These are phyloP conservation scores for Datura wrightii DNA, from an alignment of 257 asterid genomes.

Conservation along the genomic window DNA sequence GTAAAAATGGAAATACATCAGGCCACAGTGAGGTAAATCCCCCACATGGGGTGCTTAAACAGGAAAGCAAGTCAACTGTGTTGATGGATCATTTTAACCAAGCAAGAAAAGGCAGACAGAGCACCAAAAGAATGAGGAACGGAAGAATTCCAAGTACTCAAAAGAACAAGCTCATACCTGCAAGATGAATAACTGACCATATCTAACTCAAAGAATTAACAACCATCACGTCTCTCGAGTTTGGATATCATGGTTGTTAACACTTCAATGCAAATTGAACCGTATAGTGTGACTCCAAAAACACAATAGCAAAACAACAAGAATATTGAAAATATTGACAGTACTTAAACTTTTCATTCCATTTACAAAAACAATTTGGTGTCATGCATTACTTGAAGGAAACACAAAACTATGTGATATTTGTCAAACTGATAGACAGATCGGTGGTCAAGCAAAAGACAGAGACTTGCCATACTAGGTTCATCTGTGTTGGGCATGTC, in stretches of 20 bases:
- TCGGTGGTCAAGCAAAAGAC: conserved; percentile 8
- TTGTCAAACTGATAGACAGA: conserved; percentile 5
- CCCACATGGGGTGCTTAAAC: background rate
- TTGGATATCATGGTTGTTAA: background rate
- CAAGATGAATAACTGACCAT: background rate
- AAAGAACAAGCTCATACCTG: background rate
- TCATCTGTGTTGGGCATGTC: conserved; percentile 42
- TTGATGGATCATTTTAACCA: conserved; percentile 14
- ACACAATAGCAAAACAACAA: background rate
- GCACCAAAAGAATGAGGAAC: conserved; percentile 28
- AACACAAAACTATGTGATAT: conserved; percentile 31
- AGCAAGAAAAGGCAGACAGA: conserved; percentile 11
- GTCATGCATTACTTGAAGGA: conserved; percentile 1
- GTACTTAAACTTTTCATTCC: background rate
- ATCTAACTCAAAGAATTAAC: conserved; percentile 4
- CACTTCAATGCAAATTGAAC: conserved; percentile 20
- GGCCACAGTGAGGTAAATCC: conserved; percentile 12
- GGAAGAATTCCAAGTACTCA: background rate
- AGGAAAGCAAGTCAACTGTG: background rate
- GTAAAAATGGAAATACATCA: conserved; percentile 15
- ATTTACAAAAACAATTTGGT: background rate
- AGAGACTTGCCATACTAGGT: conserved; percentile 48
- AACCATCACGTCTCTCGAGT: background rate
- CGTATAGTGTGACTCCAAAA: background rate
- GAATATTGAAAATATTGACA: background rate